Conservation (phyloP, 106 monocot species). For the Acanthochlamys bracteata region DNA sequence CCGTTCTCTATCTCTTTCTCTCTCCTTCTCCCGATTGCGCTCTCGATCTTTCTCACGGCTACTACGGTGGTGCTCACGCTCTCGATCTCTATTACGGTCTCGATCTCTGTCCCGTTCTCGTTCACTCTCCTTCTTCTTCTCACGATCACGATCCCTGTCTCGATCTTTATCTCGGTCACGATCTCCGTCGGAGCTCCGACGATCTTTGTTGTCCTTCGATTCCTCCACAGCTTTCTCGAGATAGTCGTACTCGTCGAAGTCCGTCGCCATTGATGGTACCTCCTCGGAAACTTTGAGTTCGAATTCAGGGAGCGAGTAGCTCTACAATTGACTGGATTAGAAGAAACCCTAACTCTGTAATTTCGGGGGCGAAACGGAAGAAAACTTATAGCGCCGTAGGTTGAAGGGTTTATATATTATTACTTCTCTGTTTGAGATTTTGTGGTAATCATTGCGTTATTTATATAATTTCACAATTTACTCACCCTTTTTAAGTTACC, state of each 20-base stretch:
- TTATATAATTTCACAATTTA: too few relatives aligned
- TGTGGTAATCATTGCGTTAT: too few relatives aligned
- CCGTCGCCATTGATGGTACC: background rate
- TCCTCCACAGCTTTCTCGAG: conserved; percentile 18
- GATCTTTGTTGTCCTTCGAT: background rate
- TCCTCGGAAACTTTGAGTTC: too few relatives aligned
- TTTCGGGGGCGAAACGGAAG: too few relatives aligned
- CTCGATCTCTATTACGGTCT: conserved; percentile 1
- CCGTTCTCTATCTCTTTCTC: conserved; percentile 4
- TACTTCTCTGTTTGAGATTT: too few relatives aligned
- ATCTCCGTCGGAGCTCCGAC: conserved; percentile 6
- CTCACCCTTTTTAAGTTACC: too few relatives aligned
- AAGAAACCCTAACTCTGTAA: too few relatives aligned
- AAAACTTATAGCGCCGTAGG: too few relatives aligned
- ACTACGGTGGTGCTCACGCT: background rate
- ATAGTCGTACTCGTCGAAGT: conserved; percentile 17
- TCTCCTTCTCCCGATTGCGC: conserved; percentile 1
- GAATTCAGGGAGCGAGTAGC: too few relatives aligned
- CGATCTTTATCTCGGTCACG: conserved; percentile 3
- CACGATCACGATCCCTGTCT: conserved; percentile 9
- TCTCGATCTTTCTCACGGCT: background rate
- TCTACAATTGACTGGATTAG: too few relatives aligned
- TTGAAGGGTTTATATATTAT: too few relatives aligned
- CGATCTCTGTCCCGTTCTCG: conserved; percentile 7
- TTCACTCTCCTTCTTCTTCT: background rate